Percentiles rank a stretch among this genome's conserved stretches.
Conservation (phyloP, 176 grass and related monocot genomes). For the Carex scoparia region DNA sequence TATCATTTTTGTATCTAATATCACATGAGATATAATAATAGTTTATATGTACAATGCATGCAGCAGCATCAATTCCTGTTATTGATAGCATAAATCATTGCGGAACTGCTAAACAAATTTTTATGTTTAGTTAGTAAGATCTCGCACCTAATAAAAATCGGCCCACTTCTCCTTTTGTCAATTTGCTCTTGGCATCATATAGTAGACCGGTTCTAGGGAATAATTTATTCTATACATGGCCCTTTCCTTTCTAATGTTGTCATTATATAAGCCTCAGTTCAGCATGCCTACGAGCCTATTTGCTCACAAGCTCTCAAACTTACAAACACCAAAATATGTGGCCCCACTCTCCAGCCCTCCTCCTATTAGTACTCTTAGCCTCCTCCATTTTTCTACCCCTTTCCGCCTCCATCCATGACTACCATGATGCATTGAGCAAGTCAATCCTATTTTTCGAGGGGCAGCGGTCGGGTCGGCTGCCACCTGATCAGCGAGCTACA, state of each 20-base stretch:
- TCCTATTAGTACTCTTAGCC: conserved; percentile 13
- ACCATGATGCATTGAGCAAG: conserved; percentile 69
- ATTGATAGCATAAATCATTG: background rate
- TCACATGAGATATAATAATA: background rate
- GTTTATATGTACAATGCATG: no score
- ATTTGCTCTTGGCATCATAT: background rate
- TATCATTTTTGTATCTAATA: background rate
- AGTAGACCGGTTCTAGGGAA: background rate
- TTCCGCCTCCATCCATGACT: conserved; percentile 42
- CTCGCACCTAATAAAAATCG: background rate
- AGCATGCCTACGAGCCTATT: background rate
- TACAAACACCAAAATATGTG: conserved; percentile 22
- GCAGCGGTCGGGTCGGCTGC: conserved; percentile 69
- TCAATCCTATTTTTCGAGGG: conserved; percentile 92
- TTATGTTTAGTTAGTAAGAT: no score
- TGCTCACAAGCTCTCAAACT: conserved; percentile 8
- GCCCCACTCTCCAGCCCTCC: conserved; percentile 20
- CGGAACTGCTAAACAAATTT: background rate
- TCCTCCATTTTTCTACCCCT: conserved; percentile 7
- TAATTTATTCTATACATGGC: background rate
- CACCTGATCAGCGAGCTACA: conserved; percentile 39
- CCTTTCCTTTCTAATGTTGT: background rate
- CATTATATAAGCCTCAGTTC: conserved; percentile 14
- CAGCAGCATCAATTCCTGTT: background rate
- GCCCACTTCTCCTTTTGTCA: background rate